Percentiles rank a stretch among this genome's conserved stretches.
These are phyloP conservation scores for Penicillium hordei DNA, from an alignment of 2,329 filamentous ascomycete genomes.

Conservation along the genomic window DNA sequence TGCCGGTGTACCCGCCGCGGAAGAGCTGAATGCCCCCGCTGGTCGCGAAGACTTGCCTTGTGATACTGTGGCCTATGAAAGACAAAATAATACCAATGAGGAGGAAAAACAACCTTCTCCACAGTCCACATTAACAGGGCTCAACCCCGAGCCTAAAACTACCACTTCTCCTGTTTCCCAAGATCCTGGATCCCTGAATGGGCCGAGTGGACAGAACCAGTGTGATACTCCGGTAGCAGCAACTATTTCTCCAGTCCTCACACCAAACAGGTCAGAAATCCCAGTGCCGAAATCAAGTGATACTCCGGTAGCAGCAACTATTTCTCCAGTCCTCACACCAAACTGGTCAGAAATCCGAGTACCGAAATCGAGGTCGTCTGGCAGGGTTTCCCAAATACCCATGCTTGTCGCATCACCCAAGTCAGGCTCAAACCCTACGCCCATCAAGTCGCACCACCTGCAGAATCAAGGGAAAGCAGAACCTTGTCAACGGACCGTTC, in stretches of 20 bases:
- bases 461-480: slow-evolving; percentile 9
- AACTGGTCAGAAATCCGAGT: not conserved
- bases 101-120: not conserved
- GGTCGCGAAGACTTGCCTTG: not conserved
- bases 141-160: not conserved
- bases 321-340: not conserved
- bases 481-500: slow-evolving; percentile 10
- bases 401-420: slow-evolving; percentile 5
- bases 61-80: not conserved
- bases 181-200: not conserved
- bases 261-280: not conserved
- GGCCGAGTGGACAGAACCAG: not conserved
- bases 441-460: not conserved
- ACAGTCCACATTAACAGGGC: not conserved
- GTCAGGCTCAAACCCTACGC: not conserved
- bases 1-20: not conserved
- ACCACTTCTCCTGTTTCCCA: not conserved
- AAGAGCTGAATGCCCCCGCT: not conserved
- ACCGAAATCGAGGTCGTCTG: not conserved
- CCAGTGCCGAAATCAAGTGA: not conserved
- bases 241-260: not conserved
- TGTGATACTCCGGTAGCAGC: not conserved
- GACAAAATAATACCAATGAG: not conserved
- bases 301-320: not conserved
- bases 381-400: slow-evolving; percentile 2